Base-by-base conservation (phyloP, 805 yeast genomes). In the Candida yuanshanica region DNA sequence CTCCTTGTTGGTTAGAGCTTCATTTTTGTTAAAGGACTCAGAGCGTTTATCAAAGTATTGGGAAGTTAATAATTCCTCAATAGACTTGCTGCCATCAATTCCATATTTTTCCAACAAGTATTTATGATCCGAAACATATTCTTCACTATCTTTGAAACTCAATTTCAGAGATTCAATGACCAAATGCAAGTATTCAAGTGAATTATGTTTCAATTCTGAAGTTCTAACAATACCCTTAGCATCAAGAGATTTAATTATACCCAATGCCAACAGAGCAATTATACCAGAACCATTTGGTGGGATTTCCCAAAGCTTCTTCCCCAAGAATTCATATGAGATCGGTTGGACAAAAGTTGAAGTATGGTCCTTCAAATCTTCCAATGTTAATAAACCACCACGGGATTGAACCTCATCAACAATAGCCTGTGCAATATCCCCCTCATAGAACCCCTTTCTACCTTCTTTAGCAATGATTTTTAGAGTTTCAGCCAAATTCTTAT, bases 251-350 rank as follows among this genome's bases (percentile, higher is more conserved):
- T 70, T 71, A 47, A 85, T 71, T 34, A 81, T 66, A 0, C 91
- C 93, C 37, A 83, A 60, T 0, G 91, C 79, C 14, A 83, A 63
- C 37, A 85, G 64, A 0, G 90, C 93, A 35, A 85, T 84, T 12
- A 85, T 60, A 8, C 95, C 95, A 40, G 85, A 87, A 4, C 91
- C 87, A 59, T 80, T 84, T 12, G 95, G 95, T 10, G 95, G 93
- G 47, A 84, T 79, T 58, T 85, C 93, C 86, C 90, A 81, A 20
- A 85, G 65, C 22, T 68, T 70, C 37, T 71, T 67, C 10, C 75
- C 83, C 36, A 73, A 64, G 41, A 78, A 69, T 25, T 73, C 70
- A 40, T 74, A 59, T 14, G 63, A 62, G 16, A 84, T 75, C 3
- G 95, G 91, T 1, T 79, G 81, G 20, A 83, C 81, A 50, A 75